A percentile compares a stretch with the other conserved stretches of the same genome.
Conservation (phyloP, 2,329 filamentous ascomycete genomes). For the Teratosphaeria nubilosa region DNA sequence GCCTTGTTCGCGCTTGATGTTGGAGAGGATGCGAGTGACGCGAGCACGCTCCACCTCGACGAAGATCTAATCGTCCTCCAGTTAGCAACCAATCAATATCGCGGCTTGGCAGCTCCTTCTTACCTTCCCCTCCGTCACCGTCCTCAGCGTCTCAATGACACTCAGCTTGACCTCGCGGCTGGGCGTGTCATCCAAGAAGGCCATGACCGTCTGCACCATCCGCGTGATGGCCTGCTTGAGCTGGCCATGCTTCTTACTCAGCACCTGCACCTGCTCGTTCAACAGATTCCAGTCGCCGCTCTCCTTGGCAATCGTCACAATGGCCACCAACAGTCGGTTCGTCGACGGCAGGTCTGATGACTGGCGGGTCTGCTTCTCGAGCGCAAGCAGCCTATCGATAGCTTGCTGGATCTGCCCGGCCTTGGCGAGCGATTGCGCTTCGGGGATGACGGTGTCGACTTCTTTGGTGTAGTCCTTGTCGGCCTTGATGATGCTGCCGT, state of each 20-base stretch:
- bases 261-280: conserved; percentile 88
- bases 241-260: conserved; percentile 99
- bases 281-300: conserved; percentile 86
- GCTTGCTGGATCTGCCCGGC: conserved; percentile 67
- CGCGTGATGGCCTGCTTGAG: conserved; percentile 98
- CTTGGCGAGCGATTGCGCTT: conserved; percentile 72
- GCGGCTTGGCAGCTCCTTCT: background rate
- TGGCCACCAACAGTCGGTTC: conserved; percentile 73
- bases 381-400: conserved; percentile 79
- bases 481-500: conserved; percentile 69
- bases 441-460: conserved; percentile 80
- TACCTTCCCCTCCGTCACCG: conserved; percentile 93
- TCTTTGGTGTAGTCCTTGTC: conserved; percentile 99
- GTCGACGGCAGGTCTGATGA: conserved; percentile 93
- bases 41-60: conserved; percentile 96
- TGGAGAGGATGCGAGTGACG: conserved; percentile 85
- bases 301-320: conserved; percentile 91
- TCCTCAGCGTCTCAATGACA: conserved; percentile 88
- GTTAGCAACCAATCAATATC: conserved; percentile 1
- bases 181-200: conserved; percentile 77
- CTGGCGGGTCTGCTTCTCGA: conserved; percentile 98
- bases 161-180: conserved; percentile 79
- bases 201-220: conserved; percentile 97
- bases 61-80: conserved; percentile 57
- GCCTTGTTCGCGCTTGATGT: conserved; percentile 95